Percentiles rank a stretch among this genome's conserved stretches.
Evolutionary conservation across 2,329 filamentous ascomycete genomes (phyloP).

Genomic region (Verticillium alfalfae): DNA sequence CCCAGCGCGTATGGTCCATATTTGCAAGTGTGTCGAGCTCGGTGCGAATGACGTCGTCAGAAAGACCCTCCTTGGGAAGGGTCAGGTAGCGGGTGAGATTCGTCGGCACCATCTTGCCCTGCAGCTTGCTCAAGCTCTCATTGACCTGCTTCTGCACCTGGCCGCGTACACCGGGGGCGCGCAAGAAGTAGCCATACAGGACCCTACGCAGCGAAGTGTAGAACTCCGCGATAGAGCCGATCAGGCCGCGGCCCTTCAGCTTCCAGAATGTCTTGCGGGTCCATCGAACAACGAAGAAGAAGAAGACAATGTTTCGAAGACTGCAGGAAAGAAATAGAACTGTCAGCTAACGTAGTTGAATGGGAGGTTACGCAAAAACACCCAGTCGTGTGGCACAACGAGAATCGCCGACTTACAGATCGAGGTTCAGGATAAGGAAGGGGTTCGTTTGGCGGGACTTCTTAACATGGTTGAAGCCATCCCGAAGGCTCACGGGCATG

Average conservation of each 20-base stretch:
- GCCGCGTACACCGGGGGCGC: slow-evolving; percentile 76
- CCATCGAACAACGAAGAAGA: slow-evolving; percentile 82
- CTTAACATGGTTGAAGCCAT: slow-evolving; percentile 58
- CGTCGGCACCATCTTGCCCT: slow-evolving; percentile 74
- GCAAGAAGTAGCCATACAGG: slow-evolving; percentile 80
- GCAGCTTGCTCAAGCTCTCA: slow-evolving; percentile 73
- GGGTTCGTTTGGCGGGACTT: slow-evolving; percentile 49
- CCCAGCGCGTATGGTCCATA: slow-evolving; percentile 95
- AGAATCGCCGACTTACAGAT: slow-evolving; percentile 50
- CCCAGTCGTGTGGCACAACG: not conserved
- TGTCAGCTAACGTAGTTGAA: not conserved
- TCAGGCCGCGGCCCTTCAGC: slow-evolving; percentile 79
- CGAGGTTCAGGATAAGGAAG: slow-evolving; percentile 57
- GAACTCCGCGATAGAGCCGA: slow-evolving; percentile 71
- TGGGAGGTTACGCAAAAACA: slow-evolving; percentile 1
- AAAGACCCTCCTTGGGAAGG: slow-evolving; percentile 80
- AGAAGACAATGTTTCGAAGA: slow-evolving; percentile 80
- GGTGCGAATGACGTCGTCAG: slow-evolving; percentile 67
- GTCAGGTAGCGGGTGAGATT: slow-evolving; percentile 67
- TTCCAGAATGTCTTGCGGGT: slow-evolving; percentile 76
- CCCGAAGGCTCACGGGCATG: slow-evolving; percentile 66
- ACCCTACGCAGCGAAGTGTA: slow-evolving; percentile 68
- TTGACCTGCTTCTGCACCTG: slow-evolving; percentile 81
- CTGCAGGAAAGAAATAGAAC: slow-evolving; percentile 31
- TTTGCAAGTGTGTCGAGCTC: slow-evolving; percentile 74